Evolutionary conservation across 2,329 filamentous ascomycete genomes (phyloP).

Genomic region (Pseudogymnoascus sp.): DNA sequence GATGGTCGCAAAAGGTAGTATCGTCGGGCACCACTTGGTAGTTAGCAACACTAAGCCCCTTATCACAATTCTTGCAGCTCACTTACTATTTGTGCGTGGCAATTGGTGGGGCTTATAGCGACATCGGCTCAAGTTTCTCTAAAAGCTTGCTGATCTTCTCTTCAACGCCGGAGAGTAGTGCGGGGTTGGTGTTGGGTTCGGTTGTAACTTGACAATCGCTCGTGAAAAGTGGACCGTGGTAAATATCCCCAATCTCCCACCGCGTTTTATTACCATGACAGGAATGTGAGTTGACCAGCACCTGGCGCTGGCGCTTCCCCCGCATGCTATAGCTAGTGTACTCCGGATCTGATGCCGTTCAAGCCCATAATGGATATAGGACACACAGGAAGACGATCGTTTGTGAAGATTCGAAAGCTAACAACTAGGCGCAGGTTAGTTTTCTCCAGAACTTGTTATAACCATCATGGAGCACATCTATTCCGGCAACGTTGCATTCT

Average conservation of each 20-base stretch:
- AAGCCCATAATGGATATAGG: neutral
- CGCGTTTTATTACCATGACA: neutral
- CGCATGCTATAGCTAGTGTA: neutral
- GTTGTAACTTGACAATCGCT: neutral
- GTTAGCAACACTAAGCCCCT: neutral
- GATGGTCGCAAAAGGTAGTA: neutral
- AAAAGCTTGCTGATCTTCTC: slow-evolving; percentile 1
- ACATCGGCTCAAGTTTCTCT: neutral
- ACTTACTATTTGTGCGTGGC: neutral
- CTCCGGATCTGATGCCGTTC: neutral
- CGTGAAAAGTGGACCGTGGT: neutral
- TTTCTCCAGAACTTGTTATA: neutral
- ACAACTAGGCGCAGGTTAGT: neutral
- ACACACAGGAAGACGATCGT: neutral
- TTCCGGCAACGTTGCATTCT: neutral
- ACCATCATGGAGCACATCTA: neutral
- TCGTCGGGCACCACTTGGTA: neutral
- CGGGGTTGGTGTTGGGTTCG: neutral
- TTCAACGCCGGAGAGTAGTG: neutral
- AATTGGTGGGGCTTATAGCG: neutral
- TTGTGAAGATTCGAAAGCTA: neutral
- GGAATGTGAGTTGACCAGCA: neutral
- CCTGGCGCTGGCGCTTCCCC: neutral
- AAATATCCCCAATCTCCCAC: neutral
- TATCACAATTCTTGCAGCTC: neutral